Evolutionary conservation across 257 asterid species (phyloP), one percentile per base, ranked within the genome.

Genomic region (Handroanthus guayacan): DNA sequence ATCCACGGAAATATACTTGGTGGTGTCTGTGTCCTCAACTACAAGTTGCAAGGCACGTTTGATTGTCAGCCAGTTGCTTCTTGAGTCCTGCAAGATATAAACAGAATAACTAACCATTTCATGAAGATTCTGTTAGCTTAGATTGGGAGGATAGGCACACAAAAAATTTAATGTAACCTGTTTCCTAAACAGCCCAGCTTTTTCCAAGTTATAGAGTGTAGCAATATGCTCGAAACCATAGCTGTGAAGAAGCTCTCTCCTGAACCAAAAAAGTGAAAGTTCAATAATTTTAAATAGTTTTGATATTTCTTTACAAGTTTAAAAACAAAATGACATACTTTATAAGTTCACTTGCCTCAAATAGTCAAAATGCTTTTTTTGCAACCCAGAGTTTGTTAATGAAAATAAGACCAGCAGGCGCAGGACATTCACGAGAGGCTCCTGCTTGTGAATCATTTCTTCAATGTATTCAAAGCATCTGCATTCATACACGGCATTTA

Each of bases 211-310:
- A 83, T 82, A 84, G 75, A 95, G 86, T 38, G 99, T 95, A 51
- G 92, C 87, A 75, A 89, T 86, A 84, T 95, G 97, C 88, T 95
- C 99, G 71, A 89, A 93, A 62, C 99, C 99, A 85, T 95, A 95
- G 92, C 97, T 92, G 82, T 92, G 98, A 86, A 95, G 98, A 75
- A 95, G 76, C 83, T 95, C 99, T 81, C 94, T 89, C 95, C 99
- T 92, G 87, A 80, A 65, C 67, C 73, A 80, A 75, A 50, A 25
- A 72, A 37, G 68, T 47, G 74, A 78, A 79, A 65, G 61, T 64
- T 43, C 18, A 75, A 39, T 37, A 57, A 62, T 37, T 31, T 44
- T 31, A 14, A 58, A 62, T 38, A 62, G 37, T 45, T 9, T 38
- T 39, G 12, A 73, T 58, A 52, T 55, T 8, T 52, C 39, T 72